phyloP scores from a whole-genome alignment of 495 filamentous ascomycete species.

The Neurospora sp. region DNA sequence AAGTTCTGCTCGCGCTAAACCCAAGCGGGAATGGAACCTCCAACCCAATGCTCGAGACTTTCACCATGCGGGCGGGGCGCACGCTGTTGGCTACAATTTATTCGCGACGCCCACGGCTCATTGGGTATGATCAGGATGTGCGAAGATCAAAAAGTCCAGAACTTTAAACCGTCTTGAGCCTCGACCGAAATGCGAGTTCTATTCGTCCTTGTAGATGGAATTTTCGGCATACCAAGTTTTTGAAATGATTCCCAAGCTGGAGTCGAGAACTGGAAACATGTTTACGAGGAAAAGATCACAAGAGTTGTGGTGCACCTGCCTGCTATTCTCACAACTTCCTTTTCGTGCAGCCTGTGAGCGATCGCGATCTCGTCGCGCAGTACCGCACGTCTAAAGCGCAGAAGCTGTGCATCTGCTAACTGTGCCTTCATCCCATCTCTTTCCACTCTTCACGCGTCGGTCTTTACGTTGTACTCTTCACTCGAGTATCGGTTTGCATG shows the following conservation, averaged over 20 bases:
- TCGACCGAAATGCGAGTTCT: neutral
- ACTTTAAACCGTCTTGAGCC: neutral
- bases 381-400: neutral
- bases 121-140: neutral
- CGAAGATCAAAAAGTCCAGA: neutral
- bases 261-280: neutral
- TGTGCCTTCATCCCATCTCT: neutral
- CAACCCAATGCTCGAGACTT: neutral
- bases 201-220: neutral
- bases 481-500: neutral
- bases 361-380: neutral
- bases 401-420: neutral
- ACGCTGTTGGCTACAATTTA: neutral
- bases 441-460: neutral
- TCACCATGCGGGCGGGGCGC: neutral
- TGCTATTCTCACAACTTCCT: neutral
- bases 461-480: neutral
- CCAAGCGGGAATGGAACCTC: neutral
- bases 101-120: neutral
- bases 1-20: constrained; percentile 19
- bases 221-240: neutral
- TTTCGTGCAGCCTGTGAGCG: neutral
- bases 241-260: too few relatives aligned
- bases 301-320: neutral
- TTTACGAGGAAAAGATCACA: neutral